phyloP scores from a whole-genome alignment of 2,329 filamentous ascomycete species.

The Trichoderma harzianum region DNA sequence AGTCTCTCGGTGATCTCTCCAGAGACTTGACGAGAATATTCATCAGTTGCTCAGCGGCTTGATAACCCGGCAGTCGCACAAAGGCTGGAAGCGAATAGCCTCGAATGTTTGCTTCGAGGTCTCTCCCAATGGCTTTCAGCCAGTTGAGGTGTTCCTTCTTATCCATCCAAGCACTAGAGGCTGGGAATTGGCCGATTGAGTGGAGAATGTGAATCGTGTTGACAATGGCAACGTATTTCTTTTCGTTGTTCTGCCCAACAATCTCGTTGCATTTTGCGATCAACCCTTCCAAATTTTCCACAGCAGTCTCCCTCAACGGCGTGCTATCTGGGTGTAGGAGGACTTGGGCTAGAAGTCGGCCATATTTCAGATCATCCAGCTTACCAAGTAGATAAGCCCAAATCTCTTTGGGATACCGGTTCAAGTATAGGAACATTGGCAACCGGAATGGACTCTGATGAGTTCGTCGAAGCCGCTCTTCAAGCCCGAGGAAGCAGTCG shows the following conservation, averaged over 20 bases:
- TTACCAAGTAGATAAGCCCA: conserved; percentile 77
- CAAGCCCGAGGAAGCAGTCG: conserved; percentile 83
- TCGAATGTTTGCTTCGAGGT: conserved; percentile 72
- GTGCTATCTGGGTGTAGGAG: conserved; percentile 72
- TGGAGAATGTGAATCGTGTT: conserved; percentile 85
- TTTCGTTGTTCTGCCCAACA: conserved; percentile 64
- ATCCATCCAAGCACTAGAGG: conserved; percentile 65
- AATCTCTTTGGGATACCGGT: conserved; percentile 85
- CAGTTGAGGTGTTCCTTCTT: conserved; percentile 59
- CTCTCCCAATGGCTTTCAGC: conserved; percentile 67
- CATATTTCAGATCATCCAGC: conserved; percentile 81
- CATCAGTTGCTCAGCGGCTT: conserved; percentile 86
- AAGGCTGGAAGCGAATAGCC: conserved; percentile 65
- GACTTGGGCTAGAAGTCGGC: conserved; percentile 86
- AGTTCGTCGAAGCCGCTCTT: conserved; percentile 79
- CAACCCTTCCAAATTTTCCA: conserved; percentile 69
- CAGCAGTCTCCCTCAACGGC: conserved; percentile 69
- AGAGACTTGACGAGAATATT: conserved; percentile 79
- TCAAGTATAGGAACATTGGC: conserved; percentile 88
- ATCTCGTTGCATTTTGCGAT: conserved; percentile 64
- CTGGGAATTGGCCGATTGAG: conserved; percentile 67
- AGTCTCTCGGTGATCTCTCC: conserved; percentile 66
- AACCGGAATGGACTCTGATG: conserved; percentile 87
- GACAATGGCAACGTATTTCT: conserved; percentile 65
- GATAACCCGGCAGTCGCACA: conserved; percentile 80